Evolutionary conservation across 345 rosid species (phyloP).

Genomic region (Corymbia maculata): DNA sequence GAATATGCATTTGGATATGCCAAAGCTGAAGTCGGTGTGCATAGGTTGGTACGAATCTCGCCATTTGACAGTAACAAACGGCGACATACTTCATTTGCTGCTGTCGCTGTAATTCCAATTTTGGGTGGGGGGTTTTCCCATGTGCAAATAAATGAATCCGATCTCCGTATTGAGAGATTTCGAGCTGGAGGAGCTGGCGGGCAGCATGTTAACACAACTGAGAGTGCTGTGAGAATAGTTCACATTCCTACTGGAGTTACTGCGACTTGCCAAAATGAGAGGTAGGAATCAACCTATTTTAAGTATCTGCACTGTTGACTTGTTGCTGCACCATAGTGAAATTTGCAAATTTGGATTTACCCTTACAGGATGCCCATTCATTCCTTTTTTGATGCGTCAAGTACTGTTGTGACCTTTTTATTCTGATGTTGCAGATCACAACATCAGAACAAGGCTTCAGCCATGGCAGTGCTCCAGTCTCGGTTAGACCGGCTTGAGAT

Average conservation of each 20-base stretch:
- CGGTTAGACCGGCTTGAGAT: slow-evolving; percentile 87
- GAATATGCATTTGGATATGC: slow-evolving; percentile 94
- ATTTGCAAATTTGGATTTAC: neutral
- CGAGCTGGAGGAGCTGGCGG: slow-evolving; percentile 95
- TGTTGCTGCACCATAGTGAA: neutral
- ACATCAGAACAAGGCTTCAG: slow-evolving; percentile 87
- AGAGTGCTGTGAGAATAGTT: slow-evolving; percentile 89
- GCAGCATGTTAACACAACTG: slow-evolving; percentile 86
- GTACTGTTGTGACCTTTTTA: neutral
- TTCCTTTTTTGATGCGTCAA: neutral
- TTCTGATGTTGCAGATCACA: slow-evolving; percentile 43
- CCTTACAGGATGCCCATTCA: neutral
- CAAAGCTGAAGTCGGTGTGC: slow-evolving; percentile 96
- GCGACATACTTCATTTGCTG: slow-evolving; percentile 95
- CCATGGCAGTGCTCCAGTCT: slow-evolving; percentile 93
- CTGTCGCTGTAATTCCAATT: slow-evolving; percentile 96
- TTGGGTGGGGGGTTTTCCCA: slow-evolving; percentile 61
- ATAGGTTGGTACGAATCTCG: slow-evolving; percentile 90
- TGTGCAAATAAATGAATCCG: slow-evolving; percentile 85
- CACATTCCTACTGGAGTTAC: slow-evolving; percentile 91
- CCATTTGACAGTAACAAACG: slow-evolving; percentile 88
- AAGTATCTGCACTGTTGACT: neutral
- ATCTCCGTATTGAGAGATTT: slow-evolving; percentile 80
- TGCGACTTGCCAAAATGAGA: slow-evolving; percentile 89
- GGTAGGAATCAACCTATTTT: slow-evolving; percentile 20